Conservation (phyloP, 2,329 filamentous ascomycete genomes). For the Paraconiothyrium sp. region DNA sequence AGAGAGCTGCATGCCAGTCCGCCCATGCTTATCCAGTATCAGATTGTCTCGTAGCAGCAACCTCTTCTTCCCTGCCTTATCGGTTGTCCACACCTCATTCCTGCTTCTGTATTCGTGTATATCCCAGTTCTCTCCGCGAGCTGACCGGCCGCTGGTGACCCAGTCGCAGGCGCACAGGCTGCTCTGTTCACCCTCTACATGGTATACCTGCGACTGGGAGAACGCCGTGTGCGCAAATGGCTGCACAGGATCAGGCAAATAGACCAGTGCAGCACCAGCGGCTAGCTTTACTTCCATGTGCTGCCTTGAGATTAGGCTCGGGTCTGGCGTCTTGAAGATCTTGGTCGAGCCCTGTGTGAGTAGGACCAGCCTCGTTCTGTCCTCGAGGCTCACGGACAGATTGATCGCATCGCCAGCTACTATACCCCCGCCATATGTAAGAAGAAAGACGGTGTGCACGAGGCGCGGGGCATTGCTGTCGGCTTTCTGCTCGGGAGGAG, state of each 20-base stretch:
- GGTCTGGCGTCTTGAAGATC: conserved; percentile 81
- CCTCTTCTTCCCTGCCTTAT: conserved; percentile 56
- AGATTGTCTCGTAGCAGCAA: conserved; percentile 88
- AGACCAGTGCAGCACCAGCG: conserved; percentile 63
- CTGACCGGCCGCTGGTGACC: conserved; percentile 87
- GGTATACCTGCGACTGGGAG: conserved; percentile 83
- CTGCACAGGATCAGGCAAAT: conserved; percentile 90
- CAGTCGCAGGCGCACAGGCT: conserved; percentile 88
- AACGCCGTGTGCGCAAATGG: conserved; percentile 88
- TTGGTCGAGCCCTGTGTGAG: conserved; percentile 85
- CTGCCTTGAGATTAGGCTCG: conserved; percentile 57
- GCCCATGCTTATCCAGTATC: conserved; percentile 68
- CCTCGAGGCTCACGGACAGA: conserved; percentile 73
- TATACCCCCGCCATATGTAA: conserved; percentile 94
- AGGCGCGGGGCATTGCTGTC: conserved; percentile 55
- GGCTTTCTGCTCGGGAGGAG: conserved; percentile 57
- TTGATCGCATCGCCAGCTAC: conserved; percentile 86
- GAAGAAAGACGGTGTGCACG: conserved; percentile 80
- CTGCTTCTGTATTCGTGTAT: conserved; percentile 80
- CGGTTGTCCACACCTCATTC: conserved; percentile 81
- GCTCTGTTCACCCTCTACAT: conserved; percentile 57
- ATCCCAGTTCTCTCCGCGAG: conserved; percentile 89
- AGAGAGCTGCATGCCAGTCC: conserved; percentile 40
- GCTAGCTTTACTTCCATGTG: conserved; percentile 59
- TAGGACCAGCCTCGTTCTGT: conserved; percentile 70